Evolutionary conservation across 352 stramenopile genomes (phyloP), one percentile per base, ranked within the genome.

Genomic region (Phytophthora brassicae): DNA sequence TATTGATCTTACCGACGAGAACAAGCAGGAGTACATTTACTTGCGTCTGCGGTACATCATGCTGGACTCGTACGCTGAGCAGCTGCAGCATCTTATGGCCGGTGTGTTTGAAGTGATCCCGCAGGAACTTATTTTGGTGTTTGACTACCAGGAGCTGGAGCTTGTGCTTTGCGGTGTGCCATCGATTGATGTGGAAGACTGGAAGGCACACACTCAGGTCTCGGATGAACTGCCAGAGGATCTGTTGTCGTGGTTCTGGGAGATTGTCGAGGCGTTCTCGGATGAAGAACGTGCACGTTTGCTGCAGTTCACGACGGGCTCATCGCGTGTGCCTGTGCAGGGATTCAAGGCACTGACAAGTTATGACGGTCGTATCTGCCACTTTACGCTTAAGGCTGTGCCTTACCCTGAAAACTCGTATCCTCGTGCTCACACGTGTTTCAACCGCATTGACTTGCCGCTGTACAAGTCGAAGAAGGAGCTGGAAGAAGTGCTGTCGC

Each of bases 51-150:
- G 97, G 55, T 98, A 99, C 79, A 92, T 96, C 56, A 87, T 99
- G 70, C 79, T 99, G 49, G 96, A 97, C 61, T 88, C 92, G 41
- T 96, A 99, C 45, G 79, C 80, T 13, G 85, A 97, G 60, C 95
- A 99, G 60, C 71, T 99, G 24, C 92, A 95, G 62, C 95, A 92
- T 55, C 50, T 95, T 26, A 90, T 95, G 76, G 80, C 80, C 29
- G 87, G 97, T 17, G 97, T 99, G 60, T 97, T 99, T 94, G 85
- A 99, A 89, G 88, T 99, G 14, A 96, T 99, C n/a, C 86, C 86
- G 5, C 83, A 93, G 48, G 81, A 92, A 45, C 64, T 95, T 6
- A 89, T 95, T 42, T 60, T 92, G 12, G 78, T 91, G 19, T 95
- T 95, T 45, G 81, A 92, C 57, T 90, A 91, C 65, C 78, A 94